Evolutionary conservation across 208 protist species (phyloP).

Genomic region (Crithidia sp.): DNA sequence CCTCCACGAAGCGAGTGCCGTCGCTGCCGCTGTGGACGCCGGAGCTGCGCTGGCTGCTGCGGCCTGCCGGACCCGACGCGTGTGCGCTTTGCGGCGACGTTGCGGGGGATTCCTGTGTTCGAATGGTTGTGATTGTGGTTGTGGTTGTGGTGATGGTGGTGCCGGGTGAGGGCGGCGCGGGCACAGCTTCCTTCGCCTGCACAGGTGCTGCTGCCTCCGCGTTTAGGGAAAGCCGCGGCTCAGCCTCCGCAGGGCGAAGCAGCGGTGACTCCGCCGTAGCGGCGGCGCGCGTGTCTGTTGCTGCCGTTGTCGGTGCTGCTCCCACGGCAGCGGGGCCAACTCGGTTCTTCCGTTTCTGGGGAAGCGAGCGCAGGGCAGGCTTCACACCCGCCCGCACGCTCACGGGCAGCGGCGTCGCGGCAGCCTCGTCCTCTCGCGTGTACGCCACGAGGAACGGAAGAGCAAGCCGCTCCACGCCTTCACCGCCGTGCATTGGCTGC

Average conservation of each 20-base stretch:
- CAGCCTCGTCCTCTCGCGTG: neutral
- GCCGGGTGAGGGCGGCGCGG: too few relatives aligned
- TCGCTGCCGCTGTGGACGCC: constrained; percentile 2
- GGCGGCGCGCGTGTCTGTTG: too few relatives aligned
- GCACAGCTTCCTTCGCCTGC: too few relatives aligned
- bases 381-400: neutral
- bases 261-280: too few relatives aligned
- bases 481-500: neutral
- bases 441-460: too few relatives aligned
- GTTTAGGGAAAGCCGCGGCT: too few relatives aligned
- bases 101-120: neutral
- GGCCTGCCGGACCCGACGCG: neutral
- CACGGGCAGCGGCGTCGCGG: neutral
- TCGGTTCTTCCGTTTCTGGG: too few relatives aligned
- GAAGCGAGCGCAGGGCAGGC: neutral
- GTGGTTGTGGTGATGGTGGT: neutral
- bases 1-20: neutral
- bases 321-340: too few relatives aligned
- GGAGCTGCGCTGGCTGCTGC: neutral
- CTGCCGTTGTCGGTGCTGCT: too few relatives aligned
- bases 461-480: too few relatives aligned
- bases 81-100: neutral
- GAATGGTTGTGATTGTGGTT: neutral
- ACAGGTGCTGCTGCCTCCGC: too few relatives aligned
- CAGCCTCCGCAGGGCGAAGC: too few relatives aligned